Evolutionary conservation across 192 early-diverging fungal genomes (phyloP), one percentile per base, ranked within the genome.

Genomic region (Umbelopsis isabellina): DNA sequence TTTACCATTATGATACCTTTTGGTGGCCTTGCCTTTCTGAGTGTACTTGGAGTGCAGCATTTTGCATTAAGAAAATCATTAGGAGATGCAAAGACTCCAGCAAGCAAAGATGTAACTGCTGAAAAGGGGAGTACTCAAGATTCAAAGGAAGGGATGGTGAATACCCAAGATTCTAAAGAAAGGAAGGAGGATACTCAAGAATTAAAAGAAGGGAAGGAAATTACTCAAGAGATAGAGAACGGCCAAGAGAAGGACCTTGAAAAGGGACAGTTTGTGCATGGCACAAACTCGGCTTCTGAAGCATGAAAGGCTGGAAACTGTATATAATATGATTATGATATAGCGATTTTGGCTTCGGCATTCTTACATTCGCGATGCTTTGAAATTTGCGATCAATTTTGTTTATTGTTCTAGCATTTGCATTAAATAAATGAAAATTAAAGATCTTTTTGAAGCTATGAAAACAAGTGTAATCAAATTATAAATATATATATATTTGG

Each of bases 1-100:
- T 61, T 61, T 33, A 37, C 12, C 11, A 35, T 61, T 25, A 61
- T 61, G 55, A 33, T 61, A 15, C 55, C 55, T 35, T 61, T 18
- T 35, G 55, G 55, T 37, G 55, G 55, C 27, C 4, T 27, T 3
- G 21, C 55, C 13, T 61, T 61, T 61, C 13, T 61, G 4, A 35
- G 55, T 6, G 11, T 25, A 16, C 25, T 61, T 22, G 55, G 55
- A 35, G 33, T 61, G 16, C 10, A 61, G 27, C 55, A 61, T 16
- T 61, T 35, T 18, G 2, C 55, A 2, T 30, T 61, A 7, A 23
- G 55, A 35, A 61, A 61, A 33, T 61, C 55, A 35, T 8, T 61
- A 12, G 55, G 55, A 6, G 55, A 61, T 1, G 55, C 55, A 7
- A 61, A 61, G 18, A 0, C 1, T 18, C 2, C 30, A 35, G 55